These are phyloP conservation scores for Blastobotrys arbuscula DNA, from an alignment of 1,139 yeast species.

Conservation along the genomic window DNA sequence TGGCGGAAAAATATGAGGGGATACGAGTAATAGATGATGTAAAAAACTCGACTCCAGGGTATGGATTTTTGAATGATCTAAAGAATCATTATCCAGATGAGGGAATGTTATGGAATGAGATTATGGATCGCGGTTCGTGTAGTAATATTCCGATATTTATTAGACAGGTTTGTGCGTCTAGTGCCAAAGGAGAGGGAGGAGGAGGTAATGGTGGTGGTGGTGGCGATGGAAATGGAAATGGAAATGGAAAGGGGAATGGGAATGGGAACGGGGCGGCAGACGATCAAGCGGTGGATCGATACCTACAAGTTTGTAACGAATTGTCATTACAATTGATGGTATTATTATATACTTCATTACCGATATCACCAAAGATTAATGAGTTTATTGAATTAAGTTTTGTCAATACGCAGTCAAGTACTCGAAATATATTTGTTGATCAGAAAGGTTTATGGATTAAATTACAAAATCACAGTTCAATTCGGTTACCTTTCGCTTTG, in stretches of 20 bases:
- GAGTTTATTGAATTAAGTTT: conserved; percentile 1
- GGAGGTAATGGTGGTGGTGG: too few relatives aligned
- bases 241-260: not conserved
- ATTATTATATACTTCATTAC: conserved; percentile 2
- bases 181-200: not conserved
- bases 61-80: conserved; percentile 7
- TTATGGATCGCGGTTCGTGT: not conserved
- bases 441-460: not conserved
- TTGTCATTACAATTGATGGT: conserved; percentile 3
- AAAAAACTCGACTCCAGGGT: not conserved
- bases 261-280: not conserved
- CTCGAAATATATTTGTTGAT: not conserved
- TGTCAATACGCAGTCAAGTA: not conserved
- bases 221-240: not conserved
- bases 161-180: not conserved
- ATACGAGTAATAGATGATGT: not conserved
- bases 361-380: not conserved
- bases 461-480: not conserved
- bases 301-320: conserved; percentile 7
- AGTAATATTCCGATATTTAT: conserved; percentile 5
- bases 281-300: conserved; percentile 2
- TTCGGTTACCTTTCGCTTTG: conserved; percentile 4
- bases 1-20: conserved; percentile 62
- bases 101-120: conserved; percentile 6
- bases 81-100: not conserved